Conservation (phyloP, 495 filamentous ascomycete genomes). For the Penicillium canariense region DNA sequence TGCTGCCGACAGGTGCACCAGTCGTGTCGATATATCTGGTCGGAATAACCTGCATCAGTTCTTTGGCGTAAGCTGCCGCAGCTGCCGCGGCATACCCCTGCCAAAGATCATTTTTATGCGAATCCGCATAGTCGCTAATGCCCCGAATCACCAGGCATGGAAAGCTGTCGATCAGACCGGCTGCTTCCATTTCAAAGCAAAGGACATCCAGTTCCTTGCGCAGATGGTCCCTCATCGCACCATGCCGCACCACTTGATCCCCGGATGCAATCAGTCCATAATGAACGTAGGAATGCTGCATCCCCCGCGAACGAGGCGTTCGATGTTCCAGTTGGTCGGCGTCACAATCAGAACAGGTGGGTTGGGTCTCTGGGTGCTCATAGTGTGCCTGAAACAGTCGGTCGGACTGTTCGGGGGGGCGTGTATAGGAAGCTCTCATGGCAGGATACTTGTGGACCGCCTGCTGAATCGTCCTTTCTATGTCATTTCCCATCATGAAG, state of each 20-base stretch:
- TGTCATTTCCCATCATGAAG: background rate
- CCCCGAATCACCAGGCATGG: constrained; percentile 8
- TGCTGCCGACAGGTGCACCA: too few relatives aligned
- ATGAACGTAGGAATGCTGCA: background rate
- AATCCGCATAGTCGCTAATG: constrained; percentile 10
- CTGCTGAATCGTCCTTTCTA: too few relatives aligned
- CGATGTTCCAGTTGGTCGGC: background rate
- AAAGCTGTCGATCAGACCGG: background rate
- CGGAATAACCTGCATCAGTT: background rate
- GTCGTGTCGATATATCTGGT: too few relatives aligned
- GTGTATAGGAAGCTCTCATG: too few relatives aligned
- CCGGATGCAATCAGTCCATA: background rate
- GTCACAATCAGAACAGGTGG: too few relatives aligned
- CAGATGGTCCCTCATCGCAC: background rate
- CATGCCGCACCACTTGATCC: background rate
- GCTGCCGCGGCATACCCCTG: too few relatives aligned
- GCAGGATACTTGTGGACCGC: too few relatives aligned
- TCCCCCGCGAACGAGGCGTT: background rate
- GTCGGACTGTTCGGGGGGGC: background rate
- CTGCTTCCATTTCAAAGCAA: background rate
- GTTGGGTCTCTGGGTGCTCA: too few relatives aligned
- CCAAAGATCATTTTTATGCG: constrained; percentile 8
- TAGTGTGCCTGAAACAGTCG: background rate
- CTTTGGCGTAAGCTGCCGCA: background rate
- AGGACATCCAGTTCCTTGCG: background rate